Base-by-base conservation (phyloP, 2,329 filamentous ascomycete genomes). In the Sclerotinia sclerotiorum region DNA sequence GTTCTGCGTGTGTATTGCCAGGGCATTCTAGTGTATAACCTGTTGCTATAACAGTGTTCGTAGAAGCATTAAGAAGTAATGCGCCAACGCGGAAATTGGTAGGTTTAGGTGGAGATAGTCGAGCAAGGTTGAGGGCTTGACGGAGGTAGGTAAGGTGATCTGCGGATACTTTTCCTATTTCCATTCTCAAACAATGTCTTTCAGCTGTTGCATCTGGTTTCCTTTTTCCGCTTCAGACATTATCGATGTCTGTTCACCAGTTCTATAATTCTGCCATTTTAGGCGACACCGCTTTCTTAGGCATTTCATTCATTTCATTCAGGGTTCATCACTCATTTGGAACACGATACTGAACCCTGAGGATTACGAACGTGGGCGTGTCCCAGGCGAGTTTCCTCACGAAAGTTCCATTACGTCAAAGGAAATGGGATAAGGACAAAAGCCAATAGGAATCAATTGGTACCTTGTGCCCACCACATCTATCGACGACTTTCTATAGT, bases 1-100 rank as follows among this genome's bases (percentile, higher is more conserved):
- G 93, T 78, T 99, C 95, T 4, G 95, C 95, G 77, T 99, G 95
- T 0, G 95, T 98, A 81, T 99, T 99, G 54, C 94, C 95, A 57
- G 88, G 84, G 5, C 94, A 87, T 79, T 99, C 94, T 69, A 97
- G 85, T 0, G 95, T 97, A 81, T 94, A 98, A 67, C 95, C 94
- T 1, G 92, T 91, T 0, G 91, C 87, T 39, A 96, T 83, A 69
- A 96, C 82, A 35, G 80, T 77, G 73, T 88, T 84, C 48, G 81
- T 83, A 54, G 80, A 79, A 19, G 83, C 78, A 69, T 88, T 83
- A 27, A 95, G 84, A 51, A 98, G 84, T n/a, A 97, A 79, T n/a
- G 95, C 95, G 54, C 95, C 95, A 29, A 99, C 94, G 69, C 94
- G 88, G 82, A 93, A 99, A 79, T 98, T 98, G 64, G 92, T 93